Base-by-base conservation (phyloP, 768 basidiomycete species). In the Rhodotorula graminis region DNA sequence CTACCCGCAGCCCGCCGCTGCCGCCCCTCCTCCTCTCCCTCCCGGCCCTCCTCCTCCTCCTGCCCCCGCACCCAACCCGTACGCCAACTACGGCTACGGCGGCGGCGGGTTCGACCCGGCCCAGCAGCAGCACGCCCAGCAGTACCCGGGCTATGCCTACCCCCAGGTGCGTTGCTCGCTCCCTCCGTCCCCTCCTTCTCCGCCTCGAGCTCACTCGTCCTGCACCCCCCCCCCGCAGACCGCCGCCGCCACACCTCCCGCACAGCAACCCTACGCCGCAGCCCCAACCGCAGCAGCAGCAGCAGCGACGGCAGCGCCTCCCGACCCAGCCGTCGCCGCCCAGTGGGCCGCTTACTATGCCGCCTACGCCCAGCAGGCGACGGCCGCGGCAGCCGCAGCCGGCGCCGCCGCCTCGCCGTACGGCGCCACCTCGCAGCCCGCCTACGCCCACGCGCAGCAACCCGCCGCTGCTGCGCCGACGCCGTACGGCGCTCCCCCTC, bases 61-160 rank as follows among this genome's bases (percentile, higher is more conserved):
- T 9, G n/a, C 47, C 44, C 44, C 44, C 44, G 44, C 44, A 15
- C 27, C 53, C 2, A 16, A 79, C 37, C 82, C 93, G 31, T 94
- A 93, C 79, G 91, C 91, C 2, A 93, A 93, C 79, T 94, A 94
- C 79, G 92, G 92, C 46, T 94, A 95, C 80, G 90, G 91, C 5
- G 37, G 37, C n/a, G 85, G 87, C 61, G 42, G 42, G 42, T 88
- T 89, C 56, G 29, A 42, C 42, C 25, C 33, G 76, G 82, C 44
- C 23, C 65, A 66, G 8, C 42, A 37, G 3, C 69, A 70, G 25
- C 50, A 57, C 6, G 40, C 42, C 18, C 68, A 46, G 47, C 77
- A 73, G 61, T 77, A 75, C 58, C 76, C 71, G 21, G 79, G 80
- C 42, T 72, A 78, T 47, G 71, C 71, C 42, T 77, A 78, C 58